Evolutionary conservation across 2,329 filamentous ascomycete species (phyloP).

Genomic region (Kalaharituber pfeilii): DNA sequence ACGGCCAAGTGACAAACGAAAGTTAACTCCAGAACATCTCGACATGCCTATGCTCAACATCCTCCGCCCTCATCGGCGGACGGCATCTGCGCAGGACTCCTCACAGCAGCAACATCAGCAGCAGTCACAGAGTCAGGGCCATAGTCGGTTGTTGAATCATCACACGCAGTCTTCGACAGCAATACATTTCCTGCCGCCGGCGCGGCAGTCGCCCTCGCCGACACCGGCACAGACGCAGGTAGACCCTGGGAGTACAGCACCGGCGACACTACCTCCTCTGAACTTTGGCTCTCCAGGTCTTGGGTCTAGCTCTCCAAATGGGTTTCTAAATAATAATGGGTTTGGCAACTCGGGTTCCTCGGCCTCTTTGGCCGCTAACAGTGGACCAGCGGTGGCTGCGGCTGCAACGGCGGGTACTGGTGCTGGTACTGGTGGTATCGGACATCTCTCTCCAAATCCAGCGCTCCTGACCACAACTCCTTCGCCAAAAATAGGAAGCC

Average conservation of each 20-base stretch:
- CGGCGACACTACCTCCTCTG: not conserved
- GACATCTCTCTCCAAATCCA: not conserved
- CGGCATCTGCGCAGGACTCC: not conserved
- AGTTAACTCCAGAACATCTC: not conserved
- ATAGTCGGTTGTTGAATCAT: not conserved
- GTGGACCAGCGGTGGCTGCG: not conserved
- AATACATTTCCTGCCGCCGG: not conserved
- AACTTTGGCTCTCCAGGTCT: not conserved
- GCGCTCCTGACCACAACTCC: not conserved
- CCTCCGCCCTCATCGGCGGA: not conserved
- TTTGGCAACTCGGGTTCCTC: not conserved
- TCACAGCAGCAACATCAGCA: not conserved
- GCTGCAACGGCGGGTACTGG: not conserved
- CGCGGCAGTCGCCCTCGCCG: not conserved
- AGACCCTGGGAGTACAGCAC: not conserved
- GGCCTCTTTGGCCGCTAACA: not conserved
- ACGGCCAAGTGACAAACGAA: too few species aligned
- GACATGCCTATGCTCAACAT: not conserved
- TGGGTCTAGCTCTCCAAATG: not conserved
- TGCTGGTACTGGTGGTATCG: not conserved
- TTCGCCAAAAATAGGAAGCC: not conserved
- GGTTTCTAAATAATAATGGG: not conserved
- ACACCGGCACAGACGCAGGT: not conserved
- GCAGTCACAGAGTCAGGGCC: not conserved
- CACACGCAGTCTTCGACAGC: not conserved